These are phyloP conservation scores for Yamadazyma laniorum DNA, from an alignment of 805 yeast genomes.

Conservation along the genomic window DNA sequence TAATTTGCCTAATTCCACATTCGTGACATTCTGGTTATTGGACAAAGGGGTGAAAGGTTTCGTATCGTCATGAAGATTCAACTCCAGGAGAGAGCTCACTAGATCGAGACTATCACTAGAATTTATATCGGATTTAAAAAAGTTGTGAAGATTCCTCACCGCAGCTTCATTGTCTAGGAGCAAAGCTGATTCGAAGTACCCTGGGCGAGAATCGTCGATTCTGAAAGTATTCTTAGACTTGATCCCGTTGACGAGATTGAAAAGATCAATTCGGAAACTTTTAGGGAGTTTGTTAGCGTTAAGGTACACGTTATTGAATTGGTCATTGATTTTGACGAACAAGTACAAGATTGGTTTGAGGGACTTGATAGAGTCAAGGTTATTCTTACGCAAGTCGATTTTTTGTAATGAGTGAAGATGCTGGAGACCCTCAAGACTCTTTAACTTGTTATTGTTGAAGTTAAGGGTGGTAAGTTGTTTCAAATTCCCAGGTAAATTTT, in stretches of 20 bases:
- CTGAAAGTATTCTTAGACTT: constrained; percentile 46
- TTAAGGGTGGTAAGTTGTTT: constrained; percentile 44
- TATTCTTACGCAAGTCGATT: constrained; percentile 52
- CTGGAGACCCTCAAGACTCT: constrained; percentile 45
- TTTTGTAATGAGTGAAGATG: constrained; percentile 44
- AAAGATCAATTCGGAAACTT: constrained; percentile 51
- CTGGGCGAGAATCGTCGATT: constrained; percentile 61
- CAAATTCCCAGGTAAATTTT: constrained; percentile 34
- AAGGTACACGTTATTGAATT: constrained; percentile 40
- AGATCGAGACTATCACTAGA: constrained; percentile 7
- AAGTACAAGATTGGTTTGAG: constrained; percentile 38
- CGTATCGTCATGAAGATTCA: constrained; percentile 13
- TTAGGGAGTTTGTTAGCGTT: constrained; percentile 44
- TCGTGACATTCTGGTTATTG: constrained; percentile 15
- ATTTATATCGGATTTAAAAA: constrained; percentile 9
- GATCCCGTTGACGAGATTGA: constrained; percentile 56
- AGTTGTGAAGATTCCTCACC: constrained; percentile 41
- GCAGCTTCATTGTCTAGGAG: constrained; percentile 51
- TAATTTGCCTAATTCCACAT: constrained; percentile 16
- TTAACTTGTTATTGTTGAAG: constrained; percentile 48
- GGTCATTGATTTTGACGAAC: constrained; percentile 26
- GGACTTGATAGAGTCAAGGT: constrained; percentile 30
- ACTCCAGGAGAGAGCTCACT: constrained; percentile 8
- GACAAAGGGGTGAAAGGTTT: constrained; percentile 13
- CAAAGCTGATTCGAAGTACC: constrained; percentile 57